These are phyloP conservation scores for Rubia balearica DNA, from an alignment of 305 asterid species.

Conservation along the genomic window DNA sequence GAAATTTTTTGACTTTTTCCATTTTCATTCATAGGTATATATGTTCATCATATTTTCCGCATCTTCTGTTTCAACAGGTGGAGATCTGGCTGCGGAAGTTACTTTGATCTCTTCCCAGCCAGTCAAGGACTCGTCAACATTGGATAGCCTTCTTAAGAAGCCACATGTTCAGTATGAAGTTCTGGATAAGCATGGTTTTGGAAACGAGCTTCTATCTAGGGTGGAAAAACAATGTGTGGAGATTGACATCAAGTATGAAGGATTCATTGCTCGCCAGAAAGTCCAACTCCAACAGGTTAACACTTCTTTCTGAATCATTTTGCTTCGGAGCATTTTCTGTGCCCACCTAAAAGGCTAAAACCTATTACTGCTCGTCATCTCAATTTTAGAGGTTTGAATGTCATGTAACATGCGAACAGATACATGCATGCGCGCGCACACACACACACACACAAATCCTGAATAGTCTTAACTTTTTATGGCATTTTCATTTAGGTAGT, in stretches of 20 bases:
- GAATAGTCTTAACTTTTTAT: not conserved
- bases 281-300: constrained; percentile 80
- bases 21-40: not conserved
- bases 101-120: constrained; percentile 65
- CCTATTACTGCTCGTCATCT: not conserved
- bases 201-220: constrained; percentile 60
- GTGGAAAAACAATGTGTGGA: constrained; percentile 87
- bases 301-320: not conserved
- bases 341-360: not conserved
- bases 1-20: not conserved
- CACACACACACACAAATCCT: not conserved
- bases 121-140: constrained; percentile 66
- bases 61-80: constrained; percentile 38
- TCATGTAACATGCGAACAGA: not conserved
- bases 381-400: not conserved
- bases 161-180: constrained; percentile 71
- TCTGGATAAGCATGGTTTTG: constrained; percentile 85
- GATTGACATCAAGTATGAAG: constrained; percentile 92
- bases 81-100: constrained; percentile 72
- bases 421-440: no score
- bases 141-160: constrained; percentile 88
- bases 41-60: not conserved
- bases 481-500: not conserved
- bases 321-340: not conserved
- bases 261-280: constrained; percentile 87